A percentile compares a stretch with the other conserved stretches of the same genome.
phyloP scores from a whole-genome alignment of 805 yeast species.

The Lachancea sp. region DNA sequence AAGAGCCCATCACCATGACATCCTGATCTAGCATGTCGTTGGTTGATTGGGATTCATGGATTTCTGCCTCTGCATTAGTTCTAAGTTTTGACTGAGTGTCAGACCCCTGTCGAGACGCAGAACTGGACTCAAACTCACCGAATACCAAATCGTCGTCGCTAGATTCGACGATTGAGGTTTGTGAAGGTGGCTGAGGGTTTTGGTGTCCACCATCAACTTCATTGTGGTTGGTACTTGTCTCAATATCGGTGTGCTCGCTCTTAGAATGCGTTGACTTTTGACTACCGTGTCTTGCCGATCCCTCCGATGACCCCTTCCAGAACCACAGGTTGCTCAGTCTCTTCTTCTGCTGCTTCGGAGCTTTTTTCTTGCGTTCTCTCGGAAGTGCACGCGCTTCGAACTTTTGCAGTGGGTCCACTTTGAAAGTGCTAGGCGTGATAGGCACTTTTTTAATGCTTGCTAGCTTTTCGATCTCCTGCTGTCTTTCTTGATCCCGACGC shows the following conservation, averaged over 20 bases:
- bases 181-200: background rate
- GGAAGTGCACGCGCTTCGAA: slow-evolving; percentile 28
- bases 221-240: background rate
- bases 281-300: background rate
- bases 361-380: slow-evolving; percentile 16
- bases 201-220: background rate
- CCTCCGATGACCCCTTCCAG: slow-evolving; percentile 14
- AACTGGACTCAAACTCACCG: slow-evolving; percentile 21
- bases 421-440: slow-evolving; percentile 15
- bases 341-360: slow-evolving; percentile 14
- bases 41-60: too few relatives aligned
- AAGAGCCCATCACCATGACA: slow-evolving; percentile 19
- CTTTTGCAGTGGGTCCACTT: slow-evolving; percentile 28
- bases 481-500: slow-evolving; percentile 6
- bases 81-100: too few relatives aligned
- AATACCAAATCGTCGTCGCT: slow-evolving; percentile 21
- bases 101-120: background rate
- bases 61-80: background rate
- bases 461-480: slow-evolving; percentile 4
- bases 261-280: background rate
- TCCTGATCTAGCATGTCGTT: too few relatives aligned
- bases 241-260: background rate
- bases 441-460: background rate
- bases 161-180: background rate
- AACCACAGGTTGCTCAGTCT: slow-evolving; percentile 25